These are phyloP conservation scores for Hibiscus tridactylites DNA, from an alignment of 345 rosid species.

Conservation along the genomic window DNA sequence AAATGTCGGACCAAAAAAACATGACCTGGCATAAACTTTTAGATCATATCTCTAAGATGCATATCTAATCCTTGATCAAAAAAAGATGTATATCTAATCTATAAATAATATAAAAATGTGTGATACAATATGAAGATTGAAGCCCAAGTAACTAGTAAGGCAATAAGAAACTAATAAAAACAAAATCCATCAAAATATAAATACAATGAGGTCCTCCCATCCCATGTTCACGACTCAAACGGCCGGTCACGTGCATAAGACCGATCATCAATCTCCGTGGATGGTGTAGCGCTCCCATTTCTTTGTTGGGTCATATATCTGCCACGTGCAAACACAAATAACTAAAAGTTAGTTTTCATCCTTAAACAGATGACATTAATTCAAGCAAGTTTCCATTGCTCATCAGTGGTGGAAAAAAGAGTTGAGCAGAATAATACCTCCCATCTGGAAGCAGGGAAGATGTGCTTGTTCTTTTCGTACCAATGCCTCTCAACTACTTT, in stretches of 20 bases:
- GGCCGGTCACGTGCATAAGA: neutral
- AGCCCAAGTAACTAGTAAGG: neutral
- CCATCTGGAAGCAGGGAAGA: conserved; percentile 99
- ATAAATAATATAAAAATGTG: neutral
- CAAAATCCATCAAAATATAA: neutral
- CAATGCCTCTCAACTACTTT: conserved; percentile 99
- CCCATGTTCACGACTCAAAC: neutral
- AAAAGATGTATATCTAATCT: neutral
- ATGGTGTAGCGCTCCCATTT: conserved; percentile 5
- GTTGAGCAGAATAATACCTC: conserved; percentile 45
- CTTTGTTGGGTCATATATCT: neutral
- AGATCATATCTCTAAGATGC: neutral
- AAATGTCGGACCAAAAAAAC: neutral
- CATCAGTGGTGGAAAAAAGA: neutral
- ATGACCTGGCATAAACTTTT: neutral
- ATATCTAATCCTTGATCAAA: too few relatives aligned
- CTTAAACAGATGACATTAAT: neutral
- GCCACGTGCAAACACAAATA: neutral
- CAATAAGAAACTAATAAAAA: neutral
- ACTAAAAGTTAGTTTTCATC: neutral
- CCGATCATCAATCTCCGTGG: neutral
- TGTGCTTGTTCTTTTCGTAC: conserved; percentile 99
- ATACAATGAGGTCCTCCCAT: neutral
- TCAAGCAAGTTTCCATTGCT: neutral
- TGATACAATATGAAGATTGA: neutral